These are phyloP conservation scores for Knufia petricola DNA, from an alignment of 2,329 filamentous ascomycete species.

Conservation along the genomic window DNA sequence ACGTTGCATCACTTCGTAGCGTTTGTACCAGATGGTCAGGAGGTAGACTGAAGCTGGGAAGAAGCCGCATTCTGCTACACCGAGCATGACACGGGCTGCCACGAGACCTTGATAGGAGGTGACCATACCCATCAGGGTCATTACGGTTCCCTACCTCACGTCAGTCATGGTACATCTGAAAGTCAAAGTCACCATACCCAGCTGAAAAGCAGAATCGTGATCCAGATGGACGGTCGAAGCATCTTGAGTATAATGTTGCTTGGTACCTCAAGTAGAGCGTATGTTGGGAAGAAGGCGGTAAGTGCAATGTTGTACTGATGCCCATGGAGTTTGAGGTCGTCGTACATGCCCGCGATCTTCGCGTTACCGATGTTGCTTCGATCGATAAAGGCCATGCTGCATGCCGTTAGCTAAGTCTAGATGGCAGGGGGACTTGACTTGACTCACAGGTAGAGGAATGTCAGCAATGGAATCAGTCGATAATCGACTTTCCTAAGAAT, in stretches of 20 bases:
- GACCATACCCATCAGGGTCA: conserved; percentile 44
- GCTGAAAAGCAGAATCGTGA: conserved; percentile 40
- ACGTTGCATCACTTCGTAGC: conserved; percentile 28
- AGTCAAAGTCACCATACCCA: conserved; percentile 20
- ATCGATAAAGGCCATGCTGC: conserved; percentile 25
- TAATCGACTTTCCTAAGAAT: conserved; percentile 5
- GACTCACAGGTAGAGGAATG: conserved; percentile 15
- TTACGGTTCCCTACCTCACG: conserved; percentile 27
- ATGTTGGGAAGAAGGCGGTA: conserved; percentile 35
- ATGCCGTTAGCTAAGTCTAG: not conserved
- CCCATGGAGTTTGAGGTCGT: conserved; percentile 24
- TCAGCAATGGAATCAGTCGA: conserved; percentile 10
- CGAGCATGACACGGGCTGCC: conserved; percentile 39
- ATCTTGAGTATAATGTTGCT: conserved; percentile 37
- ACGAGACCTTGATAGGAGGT: conserved; percentile 43
- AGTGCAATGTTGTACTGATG: conserved; percentile 31
- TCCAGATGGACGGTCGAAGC: conserved; percentile 43
- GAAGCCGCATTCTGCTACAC: conserved; percentile 29
- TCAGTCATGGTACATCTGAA: conserved; percentile 11
- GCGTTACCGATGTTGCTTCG: conserved; percentile 34
- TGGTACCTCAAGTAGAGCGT: conserved; percentile 32
- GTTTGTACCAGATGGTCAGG: conserved; percentile 28
- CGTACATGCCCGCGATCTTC: conserved; percentile 25
- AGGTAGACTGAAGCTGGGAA: not conserved
- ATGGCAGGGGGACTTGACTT: conserved; percentile 4